Percentiles rank a stretch among this genome's conserved stretches.
phyloP scores from a whole-genome alignment of 306 rosid genomes.

The Vigna hirtella region DNA sequence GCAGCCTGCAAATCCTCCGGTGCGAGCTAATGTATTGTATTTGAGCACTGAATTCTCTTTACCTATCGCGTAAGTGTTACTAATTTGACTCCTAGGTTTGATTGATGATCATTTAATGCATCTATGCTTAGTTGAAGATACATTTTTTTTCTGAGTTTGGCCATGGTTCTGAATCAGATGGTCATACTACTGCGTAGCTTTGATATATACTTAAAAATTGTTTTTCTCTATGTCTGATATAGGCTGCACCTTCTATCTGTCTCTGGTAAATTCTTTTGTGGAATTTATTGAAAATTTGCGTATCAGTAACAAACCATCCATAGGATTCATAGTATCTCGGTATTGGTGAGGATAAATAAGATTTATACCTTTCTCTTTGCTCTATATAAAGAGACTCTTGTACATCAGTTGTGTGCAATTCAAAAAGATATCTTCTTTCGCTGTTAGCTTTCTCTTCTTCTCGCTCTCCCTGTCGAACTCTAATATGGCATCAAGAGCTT shows the following conservation, averaged over 20 bases:
- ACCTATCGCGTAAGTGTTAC: slow-evolving; percentile 71
- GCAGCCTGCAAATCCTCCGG: slow-evolving; percentile 92
- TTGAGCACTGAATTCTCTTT: slow-evolving; percentile 71
- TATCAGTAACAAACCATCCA: background rate
- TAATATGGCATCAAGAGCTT: too few relatives aligned
- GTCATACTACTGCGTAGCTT: background rate
- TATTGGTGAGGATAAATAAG: background rate
- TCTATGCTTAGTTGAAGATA: slow-evolving; percentile 1
- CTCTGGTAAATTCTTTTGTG: background rate
- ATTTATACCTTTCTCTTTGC: background rate
- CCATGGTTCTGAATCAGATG: slow-evolving; percentile 38
- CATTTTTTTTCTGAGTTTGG: slow-evolving; percentile 14
- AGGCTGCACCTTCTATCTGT: background rate
- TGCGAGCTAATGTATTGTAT: slow-evolving; percentile 89
- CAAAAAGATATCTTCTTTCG: too few relatives aligned
- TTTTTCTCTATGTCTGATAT: slow-evolving; percentile 10
- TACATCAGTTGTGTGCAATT: too few relatives aligned
- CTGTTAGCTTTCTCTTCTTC: too few relatives aligned
- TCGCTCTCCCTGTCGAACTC: too few relatives aligned
- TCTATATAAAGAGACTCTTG: too few relatives aligned
- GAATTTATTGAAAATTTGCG: slow-evolving; percentile 1
- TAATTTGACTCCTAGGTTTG: background rate
- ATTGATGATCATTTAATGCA: slow-evolving; percentile 4
- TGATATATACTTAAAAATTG: slow-evolving; percentile 17
- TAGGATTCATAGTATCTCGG: background rate